Evolutionary conservation across 345 rosid genomes (phyloP), one percentile per base, ranked within the genome.

Genomic region (Ceriops decandra): DNA sequence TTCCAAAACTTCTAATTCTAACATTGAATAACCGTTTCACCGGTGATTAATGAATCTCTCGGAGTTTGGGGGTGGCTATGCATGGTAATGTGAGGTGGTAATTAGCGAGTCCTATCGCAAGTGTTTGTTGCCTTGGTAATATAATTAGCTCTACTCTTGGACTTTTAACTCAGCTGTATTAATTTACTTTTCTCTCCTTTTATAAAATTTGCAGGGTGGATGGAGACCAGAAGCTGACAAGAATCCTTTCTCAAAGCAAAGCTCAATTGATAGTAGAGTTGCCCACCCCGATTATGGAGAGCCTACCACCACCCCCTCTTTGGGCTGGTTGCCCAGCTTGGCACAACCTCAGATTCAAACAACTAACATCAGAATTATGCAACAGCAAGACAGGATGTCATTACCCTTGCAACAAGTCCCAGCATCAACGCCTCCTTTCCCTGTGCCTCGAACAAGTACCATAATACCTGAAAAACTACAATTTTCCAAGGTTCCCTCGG

Each of bases 171-270:
- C 20, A 4, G 5, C 19, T 17, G 26, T 31, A 1, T 67, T 70
- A 21, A 70, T 52, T 13, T 67, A 24, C 57, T 19, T 35, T 49
- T 52, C 53, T 22, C 11, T 42, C 7, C 52, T 16, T 35, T 64
- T 30, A 17, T 26, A 62, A 31, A 32, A 62, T 75, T 70, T 88
- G 86, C 93, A 90, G 96, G 77, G 88, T 65, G 89, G 84, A 61
- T 83, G 93, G 95, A 79, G 83, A 63, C 85, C 81, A 52, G 91
- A 83, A 57, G 82, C 21, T 35, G 73, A 31, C 53, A 82, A 80
- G 82, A 90, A 85, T 65, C 96, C 92, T 22, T 90, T 88, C 74
- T 81, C 85, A 49, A 82, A 82, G 70, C 86, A 78, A 57, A 78
- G 42, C 52, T 71, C 84, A 68, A 66, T 58, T 60, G 84, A 74